Evolutionary conservation across 352 stramenopile species (phyloP).

Genomic region (Pythium utonaiense): DNA sequence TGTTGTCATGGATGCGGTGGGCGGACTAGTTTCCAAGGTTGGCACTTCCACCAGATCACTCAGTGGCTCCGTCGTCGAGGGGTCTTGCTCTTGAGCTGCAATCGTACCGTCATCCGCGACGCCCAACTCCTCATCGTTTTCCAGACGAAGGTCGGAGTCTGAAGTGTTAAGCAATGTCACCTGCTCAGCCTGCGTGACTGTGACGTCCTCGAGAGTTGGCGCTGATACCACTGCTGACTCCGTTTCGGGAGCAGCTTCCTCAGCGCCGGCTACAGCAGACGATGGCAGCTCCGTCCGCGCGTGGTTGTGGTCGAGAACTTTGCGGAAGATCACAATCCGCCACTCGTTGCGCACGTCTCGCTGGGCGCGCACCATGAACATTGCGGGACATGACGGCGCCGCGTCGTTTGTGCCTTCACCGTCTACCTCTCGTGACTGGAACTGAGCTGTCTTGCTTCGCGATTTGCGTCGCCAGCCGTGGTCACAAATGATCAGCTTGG

Average conservation of each 20-base stretch:
- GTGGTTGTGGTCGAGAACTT: slow-evolving; percentile 67
- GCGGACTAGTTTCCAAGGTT: not conserved
- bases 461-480: slow-evolving; percentile 72
- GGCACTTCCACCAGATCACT: not conserved
- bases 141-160: not conserved
- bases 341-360: slow-evolving; percentile 59
- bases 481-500: slow-evolving; percentile 74
- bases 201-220: not conserved
- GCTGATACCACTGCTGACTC: not conserved
- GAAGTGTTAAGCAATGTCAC: not conserved
- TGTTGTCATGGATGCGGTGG: not conserved
- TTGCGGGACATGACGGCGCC: slow-evolving; percentile 44
- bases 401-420: slow-evolving; percentile 1
- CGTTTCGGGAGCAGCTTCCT: not conserved
- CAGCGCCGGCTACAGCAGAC: not conserved
- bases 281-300: slow-evolving; percentile 3
- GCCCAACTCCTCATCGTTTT: not conserved
- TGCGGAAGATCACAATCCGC: slow-evolving; percentile 65
- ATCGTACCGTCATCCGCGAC: not conserved
- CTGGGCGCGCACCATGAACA: slow-evolving; percentile 65
- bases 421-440: not conserved
- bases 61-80: not conserved
- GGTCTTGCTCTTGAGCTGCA: not conserved
- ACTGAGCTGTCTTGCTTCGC: slow-evolving; percentile 33
- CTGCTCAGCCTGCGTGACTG: not conserved